These are phyloP conservation scores for Skeletonema marinoi DNA, from an alignment of 108 stramenopile species.

Conservation along the genomic window DNA sequence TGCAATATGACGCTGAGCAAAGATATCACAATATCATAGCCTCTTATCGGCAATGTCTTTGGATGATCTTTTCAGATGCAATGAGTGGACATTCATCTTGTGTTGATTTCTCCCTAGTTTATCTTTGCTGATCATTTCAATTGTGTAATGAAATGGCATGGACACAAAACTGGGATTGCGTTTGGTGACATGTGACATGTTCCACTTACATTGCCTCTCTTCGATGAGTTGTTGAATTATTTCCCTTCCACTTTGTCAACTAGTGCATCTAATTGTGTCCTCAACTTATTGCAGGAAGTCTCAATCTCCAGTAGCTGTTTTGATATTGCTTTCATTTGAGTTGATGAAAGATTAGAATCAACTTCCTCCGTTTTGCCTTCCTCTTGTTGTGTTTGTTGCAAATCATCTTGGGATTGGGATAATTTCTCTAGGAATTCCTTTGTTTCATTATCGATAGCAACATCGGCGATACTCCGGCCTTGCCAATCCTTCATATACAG, in stretches of 20 bases:
- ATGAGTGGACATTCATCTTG: background rate
- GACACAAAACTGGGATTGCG: background rate
- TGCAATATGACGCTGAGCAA: background rate
- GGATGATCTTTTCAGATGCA: background rate
- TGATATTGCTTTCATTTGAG: slow-evolving; percentile 14
- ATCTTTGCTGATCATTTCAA: background rate
- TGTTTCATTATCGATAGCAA: slow-evolving; percentile 14
- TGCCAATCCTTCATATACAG: slow-evolving; percentile 26
- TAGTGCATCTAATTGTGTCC: slow-evolving; percentile 3
- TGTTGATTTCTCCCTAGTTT: background rate
- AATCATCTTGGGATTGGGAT: background rate
- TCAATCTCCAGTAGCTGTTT: slow-evolving; percentile 2
- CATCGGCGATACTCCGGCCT: slow-evolving; percentile 13
- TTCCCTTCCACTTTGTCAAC: slow-evolving; percentile 4
- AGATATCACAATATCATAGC: too few relatives aligned
- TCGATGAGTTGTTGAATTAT: background rate
- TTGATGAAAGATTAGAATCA: background rate
- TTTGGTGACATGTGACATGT: background rate
- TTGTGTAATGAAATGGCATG: background rate
- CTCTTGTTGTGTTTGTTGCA: background rate
- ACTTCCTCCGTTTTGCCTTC: background rate
- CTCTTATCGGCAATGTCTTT: too few relatives aligned
- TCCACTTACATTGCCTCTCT: background rate
- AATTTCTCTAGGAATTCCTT: slow-evolving; percentile 16
- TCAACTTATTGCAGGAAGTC: background rate